phyloP scores from a whole-genome alignment of 176 grass and related monocot genomes.

The Oryza punctata region DNA sequence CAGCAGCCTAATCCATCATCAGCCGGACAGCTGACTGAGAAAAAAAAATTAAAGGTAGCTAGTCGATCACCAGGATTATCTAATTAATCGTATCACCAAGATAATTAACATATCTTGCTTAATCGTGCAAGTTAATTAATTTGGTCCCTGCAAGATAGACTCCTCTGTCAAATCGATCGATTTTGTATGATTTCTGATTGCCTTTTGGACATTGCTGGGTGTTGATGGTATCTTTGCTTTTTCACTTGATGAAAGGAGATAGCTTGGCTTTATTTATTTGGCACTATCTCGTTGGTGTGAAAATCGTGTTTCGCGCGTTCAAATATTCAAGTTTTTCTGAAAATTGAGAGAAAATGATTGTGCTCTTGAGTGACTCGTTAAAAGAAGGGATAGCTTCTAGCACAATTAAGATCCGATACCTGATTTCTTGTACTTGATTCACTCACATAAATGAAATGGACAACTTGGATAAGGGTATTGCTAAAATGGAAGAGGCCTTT shows the following conservation, averaged over 20 bases:
- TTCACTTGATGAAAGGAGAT: not conserved
- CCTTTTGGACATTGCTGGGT: not conserved
- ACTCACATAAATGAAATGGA: not conserved
- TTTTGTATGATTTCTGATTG: not conserved
- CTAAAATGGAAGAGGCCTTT: not conserved
- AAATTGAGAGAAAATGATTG: not conserved
- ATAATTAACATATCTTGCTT: not conserved
- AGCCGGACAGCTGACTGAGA: not conserved
- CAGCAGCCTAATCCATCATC: not conserved
- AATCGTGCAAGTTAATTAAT: constrained; percentile 28
- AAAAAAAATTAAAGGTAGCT: not conserved
- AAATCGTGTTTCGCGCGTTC: not conserved
- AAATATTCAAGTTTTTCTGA: not conserved
- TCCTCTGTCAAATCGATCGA: constrained; percentile 6
- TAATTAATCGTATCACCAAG: not conserved
- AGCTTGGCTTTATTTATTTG: constrained; percentile 1
- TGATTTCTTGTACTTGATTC: not conserved
- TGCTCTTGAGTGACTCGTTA: not conserved
- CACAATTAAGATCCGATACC: not conserved
- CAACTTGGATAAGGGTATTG: not conserved
- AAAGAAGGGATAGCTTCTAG: not conserved
- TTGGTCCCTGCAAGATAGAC: constrained; percentile 18
- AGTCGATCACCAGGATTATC: not conserved
- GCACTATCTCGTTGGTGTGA: not conserved
- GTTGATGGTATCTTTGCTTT: not conserved